Evolutionary conservation across 768 basidiomycete genomes (phyloP), one percentile per base, ranked within the genome.

Genomic region (Russula compacta): DNA sequence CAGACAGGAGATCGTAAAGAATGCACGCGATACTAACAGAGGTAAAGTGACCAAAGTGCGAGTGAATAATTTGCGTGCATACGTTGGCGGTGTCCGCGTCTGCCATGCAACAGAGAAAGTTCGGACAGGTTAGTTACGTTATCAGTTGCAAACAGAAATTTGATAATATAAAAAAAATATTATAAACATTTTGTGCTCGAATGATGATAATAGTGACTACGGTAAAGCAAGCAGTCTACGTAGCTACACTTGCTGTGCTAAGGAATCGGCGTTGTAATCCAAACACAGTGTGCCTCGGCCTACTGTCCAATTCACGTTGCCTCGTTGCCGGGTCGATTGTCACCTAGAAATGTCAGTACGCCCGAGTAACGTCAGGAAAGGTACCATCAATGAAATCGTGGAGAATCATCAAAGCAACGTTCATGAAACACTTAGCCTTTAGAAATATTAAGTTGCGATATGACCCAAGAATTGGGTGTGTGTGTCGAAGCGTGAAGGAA

Each of bases 31-130:
- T 35, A 67, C 84, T 74, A 67, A 90, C 89, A 55, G 87, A 80
- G 44, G 81, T 79, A 49, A 87, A 73, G 12, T 79, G 75, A 0
- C 86, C 87, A 66, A 89, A 88, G 59, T 87, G 84, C 7, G 81
- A 76, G 60, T 78, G 75, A 42, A 87, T 76, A 40, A 87, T 81
- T 68, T 87, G 81, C 49, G 74, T 72, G 71, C 85, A 87, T 39
- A 89, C 70, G 54, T 79, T 77, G 43, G 78, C 76, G 4, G 81
- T 84, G 66, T 87, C 80, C 40, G 77, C 75, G 68, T 88, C 83
- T 36, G 84, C 84, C 87, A 88, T 88, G 43, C 59, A 59, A 33
- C 19, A 36, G 19, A 40, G 15, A 46, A 8, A 56, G 17, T 35
- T 36, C 43, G 14, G 33, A 46, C 46, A 38, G 14, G 19, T 24